These are phyloP conservation scores for Melocanna baccifera DNA, from an alignment of 176 grass and related monocot genomes.

Conservation along the genomic window DNA sequence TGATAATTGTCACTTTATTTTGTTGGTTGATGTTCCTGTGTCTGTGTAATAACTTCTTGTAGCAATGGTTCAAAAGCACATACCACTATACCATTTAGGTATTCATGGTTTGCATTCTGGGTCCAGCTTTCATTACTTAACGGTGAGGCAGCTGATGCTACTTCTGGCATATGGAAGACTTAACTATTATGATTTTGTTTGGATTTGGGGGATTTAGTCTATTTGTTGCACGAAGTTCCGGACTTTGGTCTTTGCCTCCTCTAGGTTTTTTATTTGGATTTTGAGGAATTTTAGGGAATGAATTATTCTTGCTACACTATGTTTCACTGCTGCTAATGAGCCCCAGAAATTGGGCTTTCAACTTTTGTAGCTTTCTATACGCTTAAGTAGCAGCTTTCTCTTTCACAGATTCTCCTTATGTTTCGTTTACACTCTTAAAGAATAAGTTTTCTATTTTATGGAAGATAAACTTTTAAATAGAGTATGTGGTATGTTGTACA, in stretches of 20 bases:
- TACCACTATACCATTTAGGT: neutral
- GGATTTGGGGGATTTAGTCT: constrained; percentile 12
- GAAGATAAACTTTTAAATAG: constrained; percentile 21
- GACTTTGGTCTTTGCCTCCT: neutral
- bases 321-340: constrained; percentile 11
- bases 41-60: neutral
- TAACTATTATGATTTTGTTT: constrained; percentile 1
- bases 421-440: constrained; percentile 12
- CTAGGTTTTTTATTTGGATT: neutral
- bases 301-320: constrained; percentile 23
- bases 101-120: constrained; percentile 3
- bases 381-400: neutral
- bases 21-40: neutral
- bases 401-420: neutral
- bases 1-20: constrained; percentile 16
- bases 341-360: neutral
- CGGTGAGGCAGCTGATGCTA: constrained; percentile 2
- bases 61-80: constrained; percentile 11
- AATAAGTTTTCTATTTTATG: neutral
- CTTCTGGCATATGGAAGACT: neutral
- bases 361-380: constrained; percentile 1
- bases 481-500: constrained; percentile 23
- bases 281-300: neutral
- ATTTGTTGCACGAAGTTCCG: constrained; percentile 3
- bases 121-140: neutral